Evolutionary conservation across 108 stramenopile species (phyloP).

Genomic region (Seminavis robusta): DNA sequence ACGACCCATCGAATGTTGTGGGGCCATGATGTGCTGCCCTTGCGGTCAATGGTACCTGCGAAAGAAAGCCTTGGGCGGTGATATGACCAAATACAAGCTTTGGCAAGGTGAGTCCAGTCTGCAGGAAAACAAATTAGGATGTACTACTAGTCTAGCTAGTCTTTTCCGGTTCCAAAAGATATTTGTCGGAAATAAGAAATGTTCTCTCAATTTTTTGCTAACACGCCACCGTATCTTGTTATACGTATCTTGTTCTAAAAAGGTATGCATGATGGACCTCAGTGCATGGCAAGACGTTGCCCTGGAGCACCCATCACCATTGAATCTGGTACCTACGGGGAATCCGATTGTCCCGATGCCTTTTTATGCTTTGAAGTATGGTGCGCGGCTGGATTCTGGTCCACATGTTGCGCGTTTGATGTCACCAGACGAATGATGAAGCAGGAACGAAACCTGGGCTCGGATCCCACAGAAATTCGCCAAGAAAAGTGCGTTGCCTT

Average conservation of each 20-base stretch:
- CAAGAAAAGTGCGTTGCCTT: constrained; percentile 45
- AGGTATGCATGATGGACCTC: constrained; percentile 55
- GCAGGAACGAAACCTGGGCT: constrained; percentile 40
- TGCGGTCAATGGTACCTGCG: constrained; percentile 52
- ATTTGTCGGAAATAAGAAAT: no score
- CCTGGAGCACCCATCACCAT: constrained; percentile 53
- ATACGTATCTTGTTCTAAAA: neutral
- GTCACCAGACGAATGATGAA: constrained; percentile 51
- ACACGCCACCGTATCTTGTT: neutral
- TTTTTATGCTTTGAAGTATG: constrained; percentile 52
- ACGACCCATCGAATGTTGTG: constrained; percentile 36
- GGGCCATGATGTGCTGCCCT: constrained; percentile 28
- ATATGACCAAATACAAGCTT: constrained; percentile 63
- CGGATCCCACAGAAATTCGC: constrained; percentile 55
- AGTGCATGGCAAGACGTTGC: constrained; percentile 48
- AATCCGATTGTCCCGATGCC: constrained; percentile 34
- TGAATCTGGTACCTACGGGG: constrained; percentile 55
- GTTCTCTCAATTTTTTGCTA: no score
- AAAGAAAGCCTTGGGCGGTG: constrained; percentile 38
- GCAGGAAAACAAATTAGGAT: neutral
- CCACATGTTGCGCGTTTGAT: constrained; percentile 59
- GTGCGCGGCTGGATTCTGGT: constrained; percentile 42
- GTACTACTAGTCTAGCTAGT: neutral
- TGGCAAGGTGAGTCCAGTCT: constrained; percentile 55
- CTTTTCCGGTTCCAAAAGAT: neutral